Conservation (phyloP, 176 grass and related monocot species). For the Areca catechu region DNA sequence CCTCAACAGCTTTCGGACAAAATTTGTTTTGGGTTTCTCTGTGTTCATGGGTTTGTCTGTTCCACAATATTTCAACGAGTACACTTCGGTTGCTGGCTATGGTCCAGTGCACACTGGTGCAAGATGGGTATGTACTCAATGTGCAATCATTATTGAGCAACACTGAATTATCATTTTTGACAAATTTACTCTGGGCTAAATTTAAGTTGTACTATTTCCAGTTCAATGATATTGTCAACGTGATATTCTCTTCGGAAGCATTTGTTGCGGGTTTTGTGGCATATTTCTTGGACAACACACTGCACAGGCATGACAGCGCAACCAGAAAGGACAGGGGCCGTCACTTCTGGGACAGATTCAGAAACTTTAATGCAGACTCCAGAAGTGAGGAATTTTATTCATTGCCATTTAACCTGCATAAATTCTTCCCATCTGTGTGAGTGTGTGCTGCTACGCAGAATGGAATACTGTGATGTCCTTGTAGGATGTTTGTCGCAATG, state of each 20-base stretch:
- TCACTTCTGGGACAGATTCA: conserved; percentile 50
- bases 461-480: no score
- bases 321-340: conserved; percentile 41
- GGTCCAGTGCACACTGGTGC: conserved; percentile 41
- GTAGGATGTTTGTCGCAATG: no score
- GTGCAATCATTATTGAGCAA: neutral
- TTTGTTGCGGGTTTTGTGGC: conserved; percentile 35
- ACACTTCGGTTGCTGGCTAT: conserved; percentile 24
- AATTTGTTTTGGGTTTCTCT: conserved; percentile 56
- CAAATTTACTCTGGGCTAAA: neutral
- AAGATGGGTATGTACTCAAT: conserved; percentile 24
- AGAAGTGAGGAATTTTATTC: conserved; percentile 56
- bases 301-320: conserved; percentile 21
- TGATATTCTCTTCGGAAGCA: conserved; percentile 38
- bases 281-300: conserved; percentile 49
- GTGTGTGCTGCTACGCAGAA: neutral
- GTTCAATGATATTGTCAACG: conserved; percentile 53
- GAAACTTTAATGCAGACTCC: conserved; percentile 36
- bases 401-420: conserved; percentile 47
- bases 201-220: neutral
- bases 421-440: conserved; percentile 47
- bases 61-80: conserved; percentile 55
- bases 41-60: conserved; percentile 48
- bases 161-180: neutral
- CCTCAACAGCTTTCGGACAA: conserved; percentile 61